Evolutionary conservation across 495 filamentous ascomycete species (phyloP), one percentile per base, ranked within the genome.

Genomic region (Hyphodiscus hymeniophilus): DNA sequence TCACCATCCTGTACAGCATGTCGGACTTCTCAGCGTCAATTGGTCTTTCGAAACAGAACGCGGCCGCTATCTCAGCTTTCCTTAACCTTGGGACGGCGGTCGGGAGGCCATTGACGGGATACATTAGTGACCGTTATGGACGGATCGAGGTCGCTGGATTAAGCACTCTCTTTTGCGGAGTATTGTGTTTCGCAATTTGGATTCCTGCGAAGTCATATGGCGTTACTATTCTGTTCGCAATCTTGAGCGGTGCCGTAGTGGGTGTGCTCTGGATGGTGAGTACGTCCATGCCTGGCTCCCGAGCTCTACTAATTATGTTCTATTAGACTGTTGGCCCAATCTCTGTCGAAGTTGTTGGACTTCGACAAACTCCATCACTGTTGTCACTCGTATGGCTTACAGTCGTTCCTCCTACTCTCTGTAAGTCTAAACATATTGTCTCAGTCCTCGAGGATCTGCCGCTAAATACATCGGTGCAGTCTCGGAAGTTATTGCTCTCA

Each of bases 331-430:
- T 85, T 20, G 80, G 74, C 2, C 87, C 87, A 0, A 78, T 94
- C 7, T 70, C 77, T 15, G 78, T 81, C 0, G 87, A 91, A 58
- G 77, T 91, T 21, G 79, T 90, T 23, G 85, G 85, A 2, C 58
- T 94, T n/a, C 68, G 69, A 50, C 69, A 88, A 40, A 66, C 90
- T 1, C 85, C 87, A 20, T 76, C 82, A 33, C 79, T 76, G 0
- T 61, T 91, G 17, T 83, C 79, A 23, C 74, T 91, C 13, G 76
- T 76, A 17, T 91, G 87, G 87, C 60, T 91, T 17, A 63, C 75
- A 7, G 69, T 94, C n/a, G 79, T 84, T 21, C 54, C 87, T 11
- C 87, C 87, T 2, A 74, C 75, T 2, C 87, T 83, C 0, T 72
- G 55, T 54, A 42, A 52, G 50, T 34, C 18, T 8, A 6, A 2